A percentile compares a stretch with the other conserved stretches of the same genome.
These are phyloP conservation scores for Neonectria neomacrospora DNA, from an alignment of 2,329 filamentous ascomycete genomes.

Conservation along the genomic window DNA sequence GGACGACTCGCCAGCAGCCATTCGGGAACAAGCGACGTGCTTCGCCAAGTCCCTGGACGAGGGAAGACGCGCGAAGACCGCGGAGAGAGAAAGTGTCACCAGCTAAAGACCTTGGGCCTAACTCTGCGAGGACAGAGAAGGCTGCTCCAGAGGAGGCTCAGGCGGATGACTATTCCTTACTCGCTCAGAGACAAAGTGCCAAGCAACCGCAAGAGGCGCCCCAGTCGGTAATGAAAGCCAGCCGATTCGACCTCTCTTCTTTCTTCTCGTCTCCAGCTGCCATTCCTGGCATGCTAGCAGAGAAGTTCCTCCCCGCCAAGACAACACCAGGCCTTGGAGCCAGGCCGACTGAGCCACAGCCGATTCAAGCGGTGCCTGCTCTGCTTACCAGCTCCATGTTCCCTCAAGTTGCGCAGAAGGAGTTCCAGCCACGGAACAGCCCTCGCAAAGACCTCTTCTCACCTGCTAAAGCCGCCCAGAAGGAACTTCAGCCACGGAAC, in stretches of 20 bases:
- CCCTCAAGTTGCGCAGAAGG: conserved; percentile 48
- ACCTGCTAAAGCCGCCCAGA: conserved; percentile 37
- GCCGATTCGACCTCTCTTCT: conserved; percentile 59
- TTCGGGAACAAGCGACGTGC: conserved; percentile 45
- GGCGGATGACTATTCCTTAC: conserved; percentile 58
- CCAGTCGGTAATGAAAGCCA: conserved; percentile 44
- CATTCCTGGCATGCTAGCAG: conserved; percentile 49
- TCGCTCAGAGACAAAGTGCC: conserved; percentile 47
- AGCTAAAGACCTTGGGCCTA: conserved; percentile 21
- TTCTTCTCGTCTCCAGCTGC: conserved; percentile 69
- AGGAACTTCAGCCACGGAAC: conserved; percentile 13
- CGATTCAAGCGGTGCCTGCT: conserved; percentile 33
- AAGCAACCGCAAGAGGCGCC: conserved; percentile 32
- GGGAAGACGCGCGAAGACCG: conserved; percentile 35
- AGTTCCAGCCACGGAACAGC: conserved; percentile 47
- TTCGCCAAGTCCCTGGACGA: conserved; percentile 56
- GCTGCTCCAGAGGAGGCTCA: conserved; percentile 36
- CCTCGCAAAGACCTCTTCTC: conserved; percentile 52
- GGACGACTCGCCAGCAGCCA: conserved; percentile 43
- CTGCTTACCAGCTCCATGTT: conserved; percentile 55
- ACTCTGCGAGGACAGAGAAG: conserved; percentile 28
- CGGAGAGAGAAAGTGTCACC: conserved; percentile 22
- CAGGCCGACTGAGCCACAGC: conserved; percentile 33
- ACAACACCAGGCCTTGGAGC: conserved; percentile 32
- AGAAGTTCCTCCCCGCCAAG: conserved; percentile 46